phyloP scores from a whole-genome alignment of 148 eudicot species.

The Pharnaceum exiguum region DNA sequence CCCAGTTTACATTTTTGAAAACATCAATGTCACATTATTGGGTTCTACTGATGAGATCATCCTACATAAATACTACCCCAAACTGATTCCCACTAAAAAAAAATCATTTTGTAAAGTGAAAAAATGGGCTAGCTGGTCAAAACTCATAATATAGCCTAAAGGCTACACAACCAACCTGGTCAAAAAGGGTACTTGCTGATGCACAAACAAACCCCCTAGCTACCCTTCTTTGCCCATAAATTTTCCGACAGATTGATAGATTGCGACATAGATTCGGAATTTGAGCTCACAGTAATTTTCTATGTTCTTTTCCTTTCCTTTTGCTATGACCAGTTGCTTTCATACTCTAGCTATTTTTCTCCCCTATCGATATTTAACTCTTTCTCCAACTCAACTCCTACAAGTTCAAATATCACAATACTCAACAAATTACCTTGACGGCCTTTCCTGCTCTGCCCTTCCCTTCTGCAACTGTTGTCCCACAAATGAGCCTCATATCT shows the following conservation, averaged over 20 bases:
- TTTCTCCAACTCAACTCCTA: no score
- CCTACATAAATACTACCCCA: no score
- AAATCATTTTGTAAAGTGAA: neutral
- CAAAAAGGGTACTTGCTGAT: slow-evolving; percentile 20
- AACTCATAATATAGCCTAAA: slow-evolving; percentile 3
- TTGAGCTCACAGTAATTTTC: neutral
- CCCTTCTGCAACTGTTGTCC: slow-evolving; percentile 82
- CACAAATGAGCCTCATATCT: slow-evolving; percentile 87
- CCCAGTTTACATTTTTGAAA: no score
- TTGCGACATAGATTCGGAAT: slow-evolving; percentile 9
- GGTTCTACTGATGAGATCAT: no score
- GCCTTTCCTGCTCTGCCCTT: slow-evolving; percentile 85
- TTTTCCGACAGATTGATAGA: slow-evolving; percentile 20
- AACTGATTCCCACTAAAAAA: neutral
- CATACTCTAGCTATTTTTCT: no score
- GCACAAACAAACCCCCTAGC: slow-evolving; percentile 16
- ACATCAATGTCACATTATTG: no score
- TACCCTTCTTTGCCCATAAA: slow-evolving; percentile 9
- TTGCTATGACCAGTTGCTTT: no score
- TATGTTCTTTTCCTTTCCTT: no score
- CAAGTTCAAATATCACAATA: no score
- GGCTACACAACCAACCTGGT: slow-evolving; percentile 18
- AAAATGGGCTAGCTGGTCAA: slow-evolving; percentile 8
- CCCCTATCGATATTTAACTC: no score
- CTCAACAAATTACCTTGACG: slow-evolving; percentile 59